Evolutionary conservation across 1,284 basidiomycete species (phyloP).

Genomic region (Trametes versicolor): DNA sequence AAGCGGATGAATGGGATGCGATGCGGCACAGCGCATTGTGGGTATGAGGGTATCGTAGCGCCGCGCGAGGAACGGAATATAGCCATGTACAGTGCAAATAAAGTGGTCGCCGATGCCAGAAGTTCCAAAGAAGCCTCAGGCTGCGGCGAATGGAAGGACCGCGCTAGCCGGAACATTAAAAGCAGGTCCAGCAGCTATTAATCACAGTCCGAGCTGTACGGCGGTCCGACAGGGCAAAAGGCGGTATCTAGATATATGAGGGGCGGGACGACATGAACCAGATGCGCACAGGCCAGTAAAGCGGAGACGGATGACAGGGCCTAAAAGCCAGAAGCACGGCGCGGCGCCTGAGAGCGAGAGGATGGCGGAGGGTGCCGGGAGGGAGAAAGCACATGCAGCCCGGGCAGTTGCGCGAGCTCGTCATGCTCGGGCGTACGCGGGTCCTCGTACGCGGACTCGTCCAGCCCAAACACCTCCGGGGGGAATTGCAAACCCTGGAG

Average conservation of each 20-base stretch:
- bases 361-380: not conserved
- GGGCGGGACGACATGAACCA: not conserved
- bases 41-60: conserved; percentile 6
- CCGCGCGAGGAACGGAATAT: conserved; percentile 3
- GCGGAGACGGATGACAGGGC: not conserved
- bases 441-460: not conserved
- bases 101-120: not conserved
- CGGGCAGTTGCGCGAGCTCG: conserved; percentile 5
- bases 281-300: not conserved
- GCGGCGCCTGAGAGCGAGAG: conserved; percentile 2
- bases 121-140: not conserved
- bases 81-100: conserved; percentile 10
- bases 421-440: not conserved
- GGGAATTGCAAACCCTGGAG: conserved; percentile 9
- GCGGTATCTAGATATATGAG: not conserved
- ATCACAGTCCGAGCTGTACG: conserved; percentile 12
- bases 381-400: conserved; percentile 3
- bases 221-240: not conserved
- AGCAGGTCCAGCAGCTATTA: conserved; percentile 6
- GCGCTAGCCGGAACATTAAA: conserved; percentile 1
- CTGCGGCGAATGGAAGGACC: conserved; percentile 7
- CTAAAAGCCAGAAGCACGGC: conserved; percentile 9
- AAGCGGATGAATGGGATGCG: not conserved
- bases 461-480: conserved; percentile 13
- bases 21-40: not conserved